Conservation (phyloP, 1,139 yeast species). For the Suhomyces yuchorum region DNA sequence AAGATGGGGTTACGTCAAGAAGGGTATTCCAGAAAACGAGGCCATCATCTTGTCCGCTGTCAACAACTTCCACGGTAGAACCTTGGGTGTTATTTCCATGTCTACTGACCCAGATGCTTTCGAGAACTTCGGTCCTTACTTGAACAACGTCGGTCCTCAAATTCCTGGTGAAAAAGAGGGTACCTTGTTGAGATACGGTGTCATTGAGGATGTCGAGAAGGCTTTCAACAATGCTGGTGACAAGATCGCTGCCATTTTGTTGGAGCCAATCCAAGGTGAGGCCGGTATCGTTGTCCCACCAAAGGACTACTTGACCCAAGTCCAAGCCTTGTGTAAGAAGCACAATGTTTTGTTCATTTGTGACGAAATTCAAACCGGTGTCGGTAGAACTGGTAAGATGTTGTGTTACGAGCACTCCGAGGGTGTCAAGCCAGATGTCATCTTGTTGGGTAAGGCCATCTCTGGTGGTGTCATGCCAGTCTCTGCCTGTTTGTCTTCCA, state of each 20-base stretch:
- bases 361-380: slow-evolving; percentile 97
- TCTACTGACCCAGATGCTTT: slow-evolving; percentile 95
- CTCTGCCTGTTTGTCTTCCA: slow-evolving; percentile 85
- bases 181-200: slow-evolving; percentile 70
- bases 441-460: slow-evolving; percentile 89
- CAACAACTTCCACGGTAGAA: slow-evolving; percentile 94
- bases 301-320: slow-evolving; percentile 71
- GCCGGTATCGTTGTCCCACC: slow-evolving; percentile 98
- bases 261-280: slow-evolving; percentile 98
- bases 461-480: slow-evolving; percentile 96
- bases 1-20: slow-evolving; percentile 93
- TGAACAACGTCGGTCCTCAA: slow-evolving; percentile 78
- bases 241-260: slow-evolving; percentile 84
- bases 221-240: slow-evolving; percentile 87
- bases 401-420: slow-evolving; percentile 85
- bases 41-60: slow-evolving; percentile 88
- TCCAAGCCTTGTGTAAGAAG: slow-evolving; percentile 74
- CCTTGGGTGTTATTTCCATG: slow-evolving; percentile 93
- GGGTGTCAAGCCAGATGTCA: slow-evolving; percentile 81
- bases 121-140: slow-evolving; percentile 86
- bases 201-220: slow-evolving; percentile 79
- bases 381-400: slow-evolving; percentile 95
- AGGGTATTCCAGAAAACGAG: slow-evolving; percentile 78
- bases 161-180: slow-evolving; percentile 64
- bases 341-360: slow-evolving; percentile 87